Conservation (phyloP, 441 rosid species). For the Pelargonium myrrhifolium region DNA sequence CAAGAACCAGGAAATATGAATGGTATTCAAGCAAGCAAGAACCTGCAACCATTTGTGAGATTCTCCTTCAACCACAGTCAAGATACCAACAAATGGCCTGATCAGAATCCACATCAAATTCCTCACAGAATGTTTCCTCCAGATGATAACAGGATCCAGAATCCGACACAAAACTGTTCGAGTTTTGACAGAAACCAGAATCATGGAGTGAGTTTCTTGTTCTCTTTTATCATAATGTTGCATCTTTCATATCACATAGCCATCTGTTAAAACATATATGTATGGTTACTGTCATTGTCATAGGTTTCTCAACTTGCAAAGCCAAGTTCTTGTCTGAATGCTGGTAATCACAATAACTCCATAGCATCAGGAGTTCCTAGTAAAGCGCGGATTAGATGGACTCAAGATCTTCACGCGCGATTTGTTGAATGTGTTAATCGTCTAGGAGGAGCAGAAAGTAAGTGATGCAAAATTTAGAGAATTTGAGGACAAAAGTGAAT, state of each 20-base stretch:
- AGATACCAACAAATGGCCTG: no score
- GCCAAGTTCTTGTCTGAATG: slow-evolving; percentile 4
- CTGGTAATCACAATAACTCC: background rate
- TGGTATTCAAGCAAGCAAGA: slow-evolving; percentile 4
- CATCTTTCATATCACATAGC: background rate
- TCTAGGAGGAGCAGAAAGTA: slow-evolving; percentile 38
- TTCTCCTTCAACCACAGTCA: no score
- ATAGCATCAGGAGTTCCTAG: slow-evolving; percentile 13
- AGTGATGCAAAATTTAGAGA: background rate
- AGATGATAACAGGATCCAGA: slow-evolving; percentile 4
- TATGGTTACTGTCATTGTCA: background rate
- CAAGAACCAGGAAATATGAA: slow-evolving; percentile 2
- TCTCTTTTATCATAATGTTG: background rate
- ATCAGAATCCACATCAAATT: background rate
- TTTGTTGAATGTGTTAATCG: slow-evolving; percentile 28
- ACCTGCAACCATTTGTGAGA: background rate
- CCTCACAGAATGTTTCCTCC: no score
- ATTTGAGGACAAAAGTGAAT: background rate
- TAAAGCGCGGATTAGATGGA: slow-evolving; percentile 34
- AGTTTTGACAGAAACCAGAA: slow-evolving; percentile 10
- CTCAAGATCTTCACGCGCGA: slow-evolving; percentile 27
- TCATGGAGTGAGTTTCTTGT: slow-evolving; percentile 6
- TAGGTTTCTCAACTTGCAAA: slow-evolving; percentile 7
- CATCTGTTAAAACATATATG: background rate
- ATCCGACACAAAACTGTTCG: background rate